phyloP scores from a whole-genome alignment of 495 filamentous ascomycete species.

The Monascus purpureus region DNA sequence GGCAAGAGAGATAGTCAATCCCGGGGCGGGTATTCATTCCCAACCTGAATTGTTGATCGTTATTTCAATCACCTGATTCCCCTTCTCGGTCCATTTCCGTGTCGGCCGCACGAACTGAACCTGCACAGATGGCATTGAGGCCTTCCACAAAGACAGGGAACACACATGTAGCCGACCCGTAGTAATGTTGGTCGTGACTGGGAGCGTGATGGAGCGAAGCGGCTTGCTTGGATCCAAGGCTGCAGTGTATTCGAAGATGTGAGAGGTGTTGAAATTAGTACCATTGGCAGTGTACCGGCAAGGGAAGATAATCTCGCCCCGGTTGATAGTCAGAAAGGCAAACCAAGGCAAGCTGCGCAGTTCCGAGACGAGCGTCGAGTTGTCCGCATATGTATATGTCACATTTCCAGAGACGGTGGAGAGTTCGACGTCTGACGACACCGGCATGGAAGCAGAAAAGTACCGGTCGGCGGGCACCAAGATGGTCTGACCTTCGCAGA shows the following conservation, averaged over 20 bases:
- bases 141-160: slow-evolving; percentile 10
- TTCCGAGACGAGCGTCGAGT: slow-evolving; percentile 21
- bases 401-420: slow-evolving; percentile 29
- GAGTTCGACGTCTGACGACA: slow-evolving; percentile 28
- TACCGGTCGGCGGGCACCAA: slow-evolving; percentile 17
- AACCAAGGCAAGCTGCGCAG: slow-evolving; percentile 34
- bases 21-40: slow-evolving; percentile 24
- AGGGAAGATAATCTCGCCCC: slow-evolving; percentile 37
- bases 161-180: slow-evolving; percentile 11
- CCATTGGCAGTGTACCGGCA: slow-evolving; percentile 27
- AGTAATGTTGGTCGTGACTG: slow-evolving; percentile 3
- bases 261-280: slow-evolving; percentile 36
- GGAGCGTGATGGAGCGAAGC: slow-evolving; percentile 26
- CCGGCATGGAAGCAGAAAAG: slow-evolving; percentile 35
- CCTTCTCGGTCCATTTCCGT: slow-evolving; percentile 32
- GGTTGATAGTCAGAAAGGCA: slow-evolving; percentile 32
- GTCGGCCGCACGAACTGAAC: slow-evolving; percentile 39
- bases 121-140: slow-evolving; percentile 4
- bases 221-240: slow-evolving; percentile 32
- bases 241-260: slow-evolving; percentile 37
- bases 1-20: slow-evolving; percentile 20
- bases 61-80: slow-evolving; percentile 36
- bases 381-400: slow-evolving; percentile 33
- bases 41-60: slow-evolving; percentile 35
- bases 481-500: slow-evolving; percentile 29